Percentiles rank a stretch among this genome's conserved stretches.
Evolutionary conservation across 148 eudicot genomes (phyloP).

Genomic region (Chenopodium suecicum): DNA sequence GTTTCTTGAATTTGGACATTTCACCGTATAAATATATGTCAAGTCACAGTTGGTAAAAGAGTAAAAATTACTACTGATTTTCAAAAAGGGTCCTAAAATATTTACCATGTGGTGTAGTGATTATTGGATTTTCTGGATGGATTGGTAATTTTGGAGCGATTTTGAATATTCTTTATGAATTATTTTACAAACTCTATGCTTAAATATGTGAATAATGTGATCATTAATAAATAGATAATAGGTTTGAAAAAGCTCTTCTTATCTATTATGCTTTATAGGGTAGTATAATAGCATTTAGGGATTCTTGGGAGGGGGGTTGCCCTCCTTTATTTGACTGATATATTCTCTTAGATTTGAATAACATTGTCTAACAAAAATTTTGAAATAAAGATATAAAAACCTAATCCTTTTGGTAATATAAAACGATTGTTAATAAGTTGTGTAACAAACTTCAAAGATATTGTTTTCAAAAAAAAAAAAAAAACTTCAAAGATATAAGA

Average conservation of each 20-base stretch:
- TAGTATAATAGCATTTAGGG: not conserved
- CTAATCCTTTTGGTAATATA: not conserved
- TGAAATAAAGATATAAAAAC: too few species aligned
- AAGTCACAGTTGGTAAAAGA: slow-evolving; percentile 15
- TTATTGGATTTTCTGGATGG: not conserved
- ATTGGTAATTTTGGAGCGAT: not conserved
- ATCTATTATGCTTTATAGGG: not conserved
- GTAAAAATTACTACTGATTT: not conserved
- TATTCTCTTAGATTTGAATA: not conserved
- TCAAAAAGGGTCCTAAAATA: not conserved
- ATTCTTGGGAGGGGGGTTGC: not conserved
- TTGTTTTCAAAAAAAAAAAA: too few species aligned
- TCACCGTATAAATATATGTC: slow-evolving; percentile 12
- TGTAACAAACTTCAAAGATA: not conserved
- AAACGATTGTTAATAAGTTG: not conserved
- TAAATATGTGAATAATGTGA: not conserved
- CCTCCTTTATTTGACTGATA: not conserved
- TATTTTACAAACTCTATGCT: not conserved
- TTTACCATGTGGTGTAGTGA: not conserved
- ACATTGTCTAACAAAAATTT: not conserved
- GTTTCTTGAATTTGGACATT: slow-evolving; percentile 3
- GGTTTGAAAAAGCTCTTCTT: not conserved
- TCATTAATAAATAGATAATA: not conserved
- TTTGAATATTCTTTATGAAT: not conserved
- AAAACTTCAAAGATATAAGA: not conserved